phyloP scores from a whole-genome alignment of 192 early-diverging fungal species.

The Coemansia sp. region DNA sequence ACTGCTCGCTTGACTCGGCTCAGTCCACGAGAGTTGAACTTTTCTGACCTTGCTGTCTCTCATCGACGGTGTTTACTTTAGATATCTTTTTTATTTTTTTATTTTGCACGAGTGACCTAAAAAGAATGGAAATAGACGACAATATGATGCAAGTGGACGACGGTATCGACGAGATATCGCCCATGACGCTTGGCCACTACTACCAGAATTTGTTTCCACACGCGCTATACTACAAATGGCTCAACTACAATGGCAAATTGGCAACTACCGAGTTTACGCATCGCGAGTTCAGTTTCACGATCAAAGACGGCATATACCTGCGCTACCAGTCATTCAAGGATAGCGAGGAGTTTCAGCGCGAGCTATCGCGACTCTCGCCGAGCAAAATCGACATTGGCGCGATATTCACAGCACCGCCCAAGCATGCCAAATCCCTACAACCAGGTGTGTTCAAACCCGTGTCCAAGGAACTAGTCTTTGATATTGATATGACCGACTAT shows the following conservation, averaged over 20 bases:
- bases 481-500: constrained; percentile 99
- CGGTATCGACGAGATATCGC: constrained; percentile 42
- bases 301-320: constrained; percentile 80
- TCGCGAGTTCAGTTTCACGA: constrained; percentile 92
- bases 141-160: constrained; percentile 23
- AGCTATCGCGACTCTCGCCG: constrained; percentile 77
- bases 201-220: constrained; percentile 90
- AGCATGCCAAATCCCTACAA: constrained; percentile 75
- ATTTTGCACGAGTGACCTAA: neutral
- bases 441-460: constrained; percentile 75
- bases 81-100: neutral
- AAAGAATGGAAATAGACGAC: constrained; percentile 6
- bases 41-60: neutral
- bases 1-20: constrained; percentile 21
- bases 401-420: constrained; percentile 84
- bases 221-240: constrained; percentile 80
- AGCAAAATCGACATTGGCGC: constrained; percentile 98
- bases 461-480: constrained; percentile 93
- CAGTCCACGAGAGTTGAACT: neutral
- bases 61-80: constrained; percentile 12
- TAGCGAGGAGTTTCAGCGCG: constrained; percentile 70
- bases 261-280: constrained; percentile 76
- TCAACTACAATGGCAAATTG: constrained; percentile 61
- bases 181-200: constrained; percentile 65
- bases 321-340: constrained; percentile 86